These are phyloP conservation scores for Pyrrhoderma lamaoense DNA, from an alignment of 1,284 basidiomycete species.

Conservation along the genomic window DNA sequence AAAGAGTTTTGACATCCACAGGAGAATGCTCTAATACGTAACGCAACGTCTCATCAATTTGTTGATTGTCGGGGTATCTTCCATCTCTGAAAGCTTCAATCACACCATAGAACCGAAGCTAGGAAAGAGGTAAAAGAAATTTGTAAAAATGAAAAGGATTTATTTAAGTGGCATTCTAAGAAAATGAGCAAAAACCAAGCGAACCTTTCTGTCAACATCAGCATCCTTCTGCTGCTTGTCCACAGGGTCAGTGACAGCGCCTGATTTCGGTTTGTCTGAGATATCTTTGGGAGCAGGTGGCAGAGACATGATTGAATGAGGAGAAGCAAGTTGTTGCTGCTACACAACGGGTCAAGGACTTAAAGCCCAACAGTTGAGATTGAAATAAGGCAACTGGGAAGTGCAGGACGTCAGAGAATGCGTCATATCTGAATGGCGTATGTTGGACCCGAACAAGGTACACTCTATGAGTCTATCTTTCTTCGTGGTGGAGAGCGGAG, in stretches of 20 bases:
- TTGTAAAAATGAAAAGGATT: neutral
- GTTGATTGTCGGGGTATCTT: constrained; percentile 71
- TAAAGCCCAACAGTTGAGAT: no score
- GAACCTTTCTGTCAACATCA: constrained; percentile 23
- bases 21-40: constrained; percentile 67
- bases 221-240: constrained; percentile 19
- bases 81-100: constrained; percentile 74
- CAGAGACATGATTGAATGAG: constrained; percentile 18
- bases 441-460: no score
- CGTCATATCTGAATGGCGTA: no score
- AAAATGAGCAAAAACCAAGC: neutral
- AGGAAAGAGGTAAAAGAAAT: neutral
- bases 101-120: constrained; percentile 60
- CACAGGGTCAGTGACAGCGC: constrained; percentile 22
- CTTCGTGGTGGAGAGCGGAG: no score
- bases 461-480: no score
- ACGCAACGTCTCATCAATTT: constrained; percentile 67
- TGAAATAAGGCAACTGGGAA: no score
- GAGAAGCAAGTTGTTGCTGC: no score
- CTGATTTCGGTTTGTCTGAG: constrained; percentile 19
- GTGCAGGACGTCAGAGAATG: no score
- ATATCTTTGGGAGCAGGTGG: constrained; percentile 20
- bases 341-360: no score
- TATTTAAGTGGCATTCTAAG: neutral
- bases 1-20: constrained; percentile 59